phyloP scores from a whole-genome alignment of 768 basidiomycete species.

The Collybia sp. region DNA sequence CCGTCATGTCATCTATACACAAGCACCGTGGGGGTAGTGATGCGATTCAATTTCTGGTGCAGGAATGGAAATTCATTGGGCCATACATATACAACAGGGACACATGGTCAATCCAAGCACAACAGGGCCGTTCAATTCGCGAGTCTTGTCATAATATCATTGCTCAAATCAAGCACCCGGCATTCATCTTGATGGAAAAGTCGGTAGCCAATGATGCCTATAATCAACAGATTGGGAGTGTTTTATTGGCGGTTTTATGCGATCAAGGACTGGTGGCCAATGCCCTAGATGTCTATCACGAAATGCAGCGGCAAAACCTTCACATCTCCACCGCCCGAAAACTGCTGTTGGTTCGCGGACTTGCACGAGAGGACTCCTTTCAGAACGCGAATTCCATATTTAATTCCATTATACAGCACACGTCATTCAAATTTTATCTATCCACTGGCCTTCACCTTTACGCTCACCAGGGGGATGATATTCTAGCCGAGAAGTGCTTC shows the following conservation, averaged over 20 bases:
- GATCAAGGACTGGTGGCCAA: constrained; percentile 23
- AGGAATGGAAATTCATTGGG: constrained; percentile 30
- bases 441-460: constrained; percentile 48
- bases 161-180: constrained; percentile 25
- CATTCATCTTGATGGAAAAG: constrained; percentile 16
- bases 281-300: constrained; percentile 31
- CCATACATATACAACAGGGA: constrained; percentile 3
- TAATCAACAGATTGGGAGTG: constrained; percentile 25
- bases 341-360: constrained; percentile 33
- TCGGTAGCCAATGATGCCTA: constrained; percentile 18
- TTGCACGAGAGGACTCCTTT: constrained; percentile 34
- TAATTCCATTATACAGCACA: constrained; percentile 16
- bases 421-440: constrained; percentile 18
- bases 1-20: constrained; percentile 30
- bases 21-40: constrained; percentile 23
- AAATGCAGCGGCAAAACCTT: constrained; percentile 33
- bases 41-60: constrained; percentile 33
- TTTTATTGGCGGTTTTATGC: constrained; percentile 39
- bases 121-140: constrained; percentile 3
- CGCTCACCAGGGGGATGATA: constrained; percentile 46
- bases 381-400: constrained; percentile 41
- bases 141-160: constrained; percentile 10
- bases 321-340: constrained; percentile 20
- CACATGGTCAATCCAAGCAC: not conserved
- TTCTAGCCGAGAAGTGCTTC: constrained; percentile 39